Evolutionary conservation across 192 early-diverging fungal species (phyloP), one percentile per base, ranked within the genome.

Genomic region (Powellomyces hirtus): DNA sequence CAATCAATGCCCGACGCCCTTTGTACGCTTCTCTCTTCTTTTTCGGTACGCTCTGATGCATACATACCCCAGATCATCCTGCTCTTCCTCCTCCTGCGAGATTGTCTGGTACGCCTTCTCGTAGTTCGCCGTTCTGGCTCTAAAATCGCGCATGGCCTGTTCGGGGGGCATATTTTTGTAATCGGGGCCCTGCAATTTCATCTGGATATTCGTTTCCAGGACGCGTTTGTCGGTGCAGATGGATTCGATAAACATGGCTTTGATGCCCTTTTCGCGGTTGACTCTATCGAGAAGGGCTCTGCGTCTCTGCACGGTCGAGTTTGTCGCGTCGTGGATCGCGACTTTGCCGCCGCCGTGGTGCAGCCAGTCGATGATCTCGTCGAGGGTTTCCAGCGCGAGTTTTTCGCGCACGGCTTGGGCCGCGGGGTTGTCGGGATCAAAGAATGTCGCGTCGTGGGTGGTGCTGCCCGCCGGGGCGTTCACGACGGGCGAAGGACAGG

Each of bases 161-260:
- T 84, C 81, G 0, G 88, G 90, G 52, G 92, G 89, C 73, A 93
- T 89, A 53, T 89, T 82, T 22, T 89, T 81, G 80, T 98, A 98
- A 75, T 98, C 97, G 8, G 97, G 97, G n/a, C 92, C 91, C 65
- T 84, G 81, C 22, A 95, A 81, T 79, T 98, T 98, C 77, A 98
- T 87, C 33, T 80, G 76, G 70, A 97, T 90, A 71, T 97, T 97
- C 38, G 84, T 69, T 68, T 89, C 90, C 31, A 97, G 78, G 11
- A 94, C 82, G 72, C 79, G 76, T 3, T 8, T 68, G 58, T 92
- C 90, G 0, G 88, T 90, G 81, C 97, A 97, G 70, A 97, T 92
- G 64, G 88, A 90, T 74, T 96, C 92, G 37, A 81, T 73, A 53
- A 81, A 84, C 27, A 80, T 40, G 10, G 62, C 72, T 49, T 64